Evolutionary conservation across 306 rosid species (phyloP), one percentile per base, ranked within the genome.

Genomic region (Glycine soja): DNA sequence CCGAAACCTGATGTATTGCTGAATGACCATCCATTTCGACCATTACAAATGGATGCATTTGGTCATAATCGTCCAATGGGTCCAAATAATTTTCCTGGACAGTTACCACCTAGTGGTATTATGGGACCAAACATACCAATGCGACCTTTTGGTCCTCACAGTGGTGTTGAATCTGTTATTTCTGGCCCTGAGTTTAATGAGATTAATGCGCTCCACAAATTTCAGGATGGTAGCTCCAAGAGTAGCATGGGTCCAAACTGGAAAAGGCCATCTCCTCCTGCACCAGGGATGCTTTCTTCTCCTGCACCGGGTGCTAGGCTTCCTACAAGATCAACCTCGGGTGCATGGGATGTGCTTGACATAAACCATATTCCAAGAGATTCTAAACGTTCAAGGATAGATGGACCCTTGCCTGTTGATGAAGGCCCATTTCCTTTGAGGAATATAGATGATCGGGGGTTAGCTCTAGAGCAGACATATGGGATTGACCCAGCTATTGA

Each of bases 261-360:
- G 98, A 91, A 88, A 80, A 89, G 94, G 80, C 91, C 86, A 36
- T 92, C 98, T 86, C 90, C 97, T 82, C 95, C 98, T 58, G 82
- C 94, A 50, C 81, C 92, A 62, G 95, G 95, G 50, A 67, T 88
- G 62, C 89, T 90, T 79, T 81, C 94, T 86, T 89, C 98, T 82
- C 90, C 97, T 77, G 90, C 87, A 54, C 56, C 90, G 0, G 93
- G 87, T 52, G 67, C 75, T 40, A 89, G 88, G 84, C 90, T 87
- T 64, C 86, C 92, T 10, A 3, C 89, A 56, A 92, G 94, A 87
- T 81, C 98, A 66, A 65, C 84, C 18, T 80, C 96, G 58, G 82
- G 83, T 83, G 83, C 93, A 24, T 94, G 98, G 98, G 98, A 94
- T 52, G 93, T 86, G 32, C 86, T 89, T 74, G 97, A 94, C 82